A percentile compares a stretch with the other conserved stretches of the same genome.
Evolutionary conservation across 768 basidiomycete species (phyloP).

Genomic region (Hygrophoropsis aurantiaca): DNA sequence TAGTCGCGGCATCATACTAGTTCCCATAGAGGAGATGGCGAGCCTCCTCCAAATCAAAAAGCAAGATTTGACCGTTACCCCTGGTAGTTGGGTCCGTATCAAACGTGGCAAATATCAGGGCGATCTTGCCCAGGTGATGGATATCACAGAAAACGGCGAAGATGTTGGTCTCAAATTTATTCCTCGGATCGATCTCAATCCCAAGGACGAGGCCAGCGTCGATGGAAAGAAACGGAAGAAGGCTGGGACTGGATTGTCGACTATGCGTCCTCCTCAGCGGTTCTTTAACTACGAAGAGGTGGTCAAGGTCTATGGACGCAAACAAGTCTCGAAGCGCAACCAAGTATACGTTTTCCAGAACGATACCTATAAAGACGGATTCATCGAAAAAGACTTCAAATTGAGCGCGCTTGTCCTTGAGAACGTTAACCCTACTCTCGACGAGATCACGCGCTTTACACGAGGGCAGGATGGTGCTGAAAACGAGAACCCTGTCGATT

Average conservation of each 20-base stretch:
- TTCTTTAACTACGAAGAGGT: constrained; percentile 96
- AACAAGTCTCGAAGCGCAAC: constrained; percentile 71
- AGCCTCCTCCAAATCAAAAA: constrained; percentile 94
- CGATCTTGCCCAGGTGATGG: constrained; percentile 94
- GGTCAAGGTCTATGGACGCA: constrained; percentile 78
- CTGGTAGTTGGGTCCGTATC: constrained; percentile 94
- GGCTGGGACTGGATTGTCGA: constrained; percentile 41
- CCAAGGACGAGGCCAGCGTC: constrained; percentile 72
- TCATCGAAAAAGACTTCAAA: constrained; percentile 95
- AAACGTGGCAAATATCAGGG: constrained; percentile 91
- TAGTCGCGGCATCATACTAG: constrained; percentile 76
- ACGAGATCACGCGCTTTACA: constrained; percentile 92
- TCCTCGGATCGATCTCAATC: constrained; percentile 96
- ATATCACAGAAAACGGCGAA: constrained; percentile 90
- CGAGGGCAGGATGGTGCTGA: constrained; percentile 71
- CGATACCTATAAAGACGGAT: constrained; percentile 93
- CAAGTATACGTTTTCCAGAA: constrained; percentile 84
- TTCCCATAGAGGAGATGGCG: constrained; percentile 98
- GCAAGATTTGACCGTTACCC: constrained; percentile 79
- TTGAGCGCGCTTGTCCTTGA: constrained; percentile 75
- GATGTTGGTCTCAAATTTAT: constrained; percentile 91
- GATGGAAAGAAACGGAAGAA: constrained; percentile 83
- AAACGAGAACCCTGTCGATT: constrained; percentile 71
- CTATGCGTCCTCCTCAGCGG: constrained; percentile 85
- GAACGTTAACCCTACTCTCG: constrained; percentile 91